Evolutionary conservation across 495 filamentous ascomycete genomes (phyloP).

Genomic region (Penicillium verhagenii): DNA sequence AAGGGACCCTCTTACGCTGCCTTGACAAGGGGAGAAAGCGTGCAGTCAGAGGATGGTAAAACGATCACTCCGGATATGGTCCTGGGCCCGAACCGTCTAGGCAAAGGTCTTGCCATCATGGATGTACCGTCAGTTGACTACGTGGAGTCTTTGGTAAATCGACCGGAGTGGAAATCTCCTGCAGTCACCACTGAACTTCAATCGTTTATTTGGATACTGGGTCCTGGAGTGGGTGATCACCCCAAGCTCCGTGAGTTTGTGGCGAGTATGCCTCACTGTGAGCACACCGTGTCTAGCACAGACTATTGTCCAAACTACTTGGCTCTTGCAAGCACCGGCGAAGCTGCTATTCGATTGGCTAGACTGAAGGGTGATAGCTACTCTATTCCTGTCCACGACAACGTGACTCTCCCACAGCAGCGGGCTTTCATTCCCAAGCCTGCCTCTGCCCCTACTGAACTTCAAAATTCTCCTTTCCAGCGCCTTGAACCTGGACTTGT

Average conservation of each 20-base stretch:
- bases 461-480: constrained; percentile 23
- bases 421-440: constrained; percentile 16
- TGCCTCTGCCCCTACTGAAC: constrained; percentile 7
- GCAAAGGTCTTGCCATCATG: constrained; percentile 71
- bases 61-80: constrained; percentile 67
- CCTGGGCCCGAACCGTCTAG: constrained; percentile 51
- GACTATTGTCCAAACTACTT: constrained; percentile 73
- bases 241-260: constrained; percentile 67
- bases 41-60: constrained; percentile 55
- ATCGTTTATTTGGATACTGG: constrained; percentile 79
- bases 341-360: constrained; percentile 62
- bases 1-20: constrained; percentile 52
- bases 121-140: constrained; percentile 72
- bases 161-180: constrained; percentile 69
- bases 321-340: constrained; percentile 60
- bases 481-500: constrained; percentile 49
- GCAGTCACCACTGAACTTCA: constrained; percentile 64
- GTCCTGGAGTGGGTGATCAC: constrained; percentile 62
- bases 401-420: constrained; percentile 40
- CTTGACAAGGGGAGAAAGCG: constrained; percentile 52
- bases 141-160: constrained; percentile 61
- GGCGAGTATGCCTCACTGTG: constrained; percentile 50
- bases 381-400: constrained; percentile 59
- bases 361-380: constrained; percentile 69
- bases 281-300: constrained; percentile 73